Conservation (phyloP, 1,284 basidiomycete species). For the Neotropicomus parvogracilis region DNA sequence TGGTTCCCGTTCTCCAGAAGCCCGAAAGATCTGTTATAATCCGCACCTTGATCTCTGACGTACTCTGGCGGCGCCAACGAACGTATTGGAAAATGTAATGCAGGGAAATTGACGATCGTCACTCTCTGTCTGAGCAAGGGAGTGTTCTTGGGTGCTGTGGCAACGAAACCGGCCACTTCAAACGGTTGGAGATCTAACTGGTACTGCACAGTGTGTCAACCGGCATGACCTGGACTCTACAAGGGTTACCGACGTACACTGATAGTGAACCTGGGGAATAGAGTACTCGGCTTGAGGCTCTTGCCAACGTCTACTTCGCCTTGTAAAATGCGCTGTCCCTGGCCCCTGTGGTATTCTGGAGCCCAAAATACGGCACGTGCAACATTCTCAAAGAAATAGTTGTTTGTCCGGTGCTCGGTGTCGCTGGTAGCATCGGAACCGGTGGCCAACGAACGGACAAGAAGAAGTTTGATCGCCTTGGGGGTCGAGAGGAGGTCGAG, state of each 20-base stretch:
- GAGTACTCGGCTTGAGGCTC: constrained; percentile 48
- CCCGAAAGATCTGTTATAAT: constrained; percentile 52
- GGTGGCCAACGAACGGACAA: constrained; percentile 40
- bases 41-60: constrained; percentile 38
- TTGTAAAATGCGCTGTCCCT: constrained; percentile 37
- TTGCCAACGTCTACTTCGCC: constrained; percentile 52
- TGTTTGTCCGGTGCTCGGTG: constrained; percentile 38
- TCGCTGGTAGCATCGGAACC: constrained; percentile 44
- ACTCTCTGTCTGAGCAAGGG: constrained; percentile 43
- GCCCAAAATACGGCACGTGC: constrained; percentile 51
- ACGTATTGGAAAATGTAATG: constrained; percentile 39
- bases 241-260: constrained; percentile 31
- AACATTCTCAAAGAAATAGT: constrained; percentile 42
- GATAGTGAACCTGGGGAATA: constrained; percentile 50
- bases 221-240: background rate
- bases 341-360: constrained; percentile 29
- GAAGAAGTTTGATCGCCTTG: constrained; percentile 33
- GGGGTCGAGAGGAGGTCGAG: constrained; percentile 48
- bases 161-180: constrained; percentile 43
- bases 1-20: constrained; percentile 58
- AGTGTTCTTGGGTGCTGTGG: constrained; percentile 22
- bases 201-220: constrained; percentile 37
- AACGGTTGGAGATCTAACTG: constrained; percentile 44
- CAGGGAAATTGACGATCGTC: constrained; percentile 41
- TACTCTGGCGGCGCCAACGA: constrained; percentile 59